These are phyloP conservation scores for Delonix regia DNA, from an alignment of 306 rosid genomes.

Conservation along the genomic window DNA sequence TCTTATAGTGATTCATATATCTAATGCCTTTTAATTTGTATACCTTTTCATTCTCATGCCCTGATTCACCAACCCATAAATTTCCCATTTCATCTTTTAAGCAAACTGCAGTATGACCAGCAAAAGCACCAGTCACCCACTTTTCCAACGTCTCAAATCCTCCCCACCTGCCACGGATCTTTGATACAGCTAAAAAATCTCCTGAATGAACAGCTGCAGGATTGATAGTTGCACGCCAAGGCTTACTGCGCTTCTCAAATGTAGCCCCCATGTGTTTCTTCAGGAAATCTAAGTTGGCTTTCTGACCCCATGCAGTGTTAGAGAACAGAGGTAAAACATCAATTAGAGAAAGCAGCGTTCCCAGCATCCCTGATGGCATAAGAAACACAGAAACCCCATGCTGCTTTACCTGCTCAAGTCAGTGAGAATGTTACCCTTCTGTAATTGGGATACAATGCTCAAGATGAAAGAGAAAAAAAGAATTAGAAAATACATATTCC, in stretches of 20 bases:
- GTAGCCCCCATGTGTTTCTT: slow-evolving; percentile 94
- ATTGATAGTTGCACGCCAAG: slow-evolving; percentile 71
- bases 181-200: slow-evolving; percentile 90
- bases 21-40: slow-evolving; percentile 21
- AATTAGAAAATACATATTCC: slow-evolving; percentile 77
- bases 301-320: slow-evolving; percentile 92
- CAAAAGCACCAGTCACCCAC: slow-evolving; percentile 99
- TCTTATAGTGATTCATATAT: not conserved
- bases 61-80: slow-evolving; percentile 99
- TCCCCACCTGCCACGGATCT: slow-evolving; percentile 99
- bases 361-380: slow-evolving; percentile 99
- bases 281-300: slow-evolving; percentile 74
- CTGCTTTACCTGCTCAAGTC: slow-evolving; percentile 80
- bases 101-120: slow-evolving; percentile 99
- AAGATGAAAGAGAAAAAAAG: slow-evolving; percentile 31
- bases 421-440: slow-evolving; percentile 34
- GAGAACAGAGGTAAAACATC: slow-evolving; percentile 93
- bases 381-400: slow-evolving; percentile 97
- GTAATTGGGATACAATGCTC: not conserved
- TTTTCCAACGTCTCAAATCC: slow-evolving; percentile 97
- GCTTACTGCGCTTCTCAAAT: slow-evolving; percentile 78
- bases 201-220: slow-evolving; percentile 93
- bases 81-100: slow-evolving; percentile 91
- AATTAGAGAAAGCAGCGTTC: slow-evolving; percentile 78
- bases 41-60: slow-evolving; percentile 98